These are phyloP conservation scores for Sapria himalayana DNA, from an alignment of 345 rosid species.

Conservation along the genomic window DNA sequence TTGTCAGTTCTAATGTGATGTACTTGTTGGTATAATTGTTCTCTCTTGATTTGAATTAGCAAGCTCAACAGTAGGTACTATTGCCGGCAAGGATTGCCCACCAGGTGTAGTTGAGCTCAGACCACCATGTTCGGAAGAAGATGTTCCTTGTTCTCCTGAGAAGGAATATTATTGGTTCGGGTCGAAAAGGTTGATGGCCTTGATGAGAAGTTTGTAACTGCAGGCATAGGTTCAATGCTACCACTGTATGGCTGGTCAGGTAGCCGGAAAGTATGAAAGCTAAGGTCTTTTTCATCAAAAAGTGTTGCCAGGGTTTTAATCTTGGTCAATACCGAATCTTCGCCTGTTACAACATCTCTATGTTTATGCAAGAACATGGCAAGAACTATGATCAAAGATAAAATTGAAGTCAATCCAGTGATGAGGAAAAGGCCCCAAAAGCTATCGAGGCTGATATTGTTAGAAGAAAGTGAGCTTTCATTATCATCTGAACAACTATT, in stretches of 20 bases:
- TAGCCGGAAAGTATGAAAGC: constrained; percentile 3
- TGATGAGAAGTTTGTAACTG: neutral
- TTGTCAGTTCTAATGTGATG: no score
- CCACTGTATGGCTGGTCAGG: neutral
- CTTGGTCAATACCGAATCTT: no score
- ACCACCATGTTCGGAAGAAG: neutral
- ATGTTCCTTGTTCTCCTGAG: neutral
- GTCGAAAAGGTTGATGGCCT: neutral
- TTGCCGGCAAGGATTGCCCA: neutral
- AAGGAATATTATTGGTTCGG: neutral
- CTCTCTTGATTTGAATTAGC: neutral
- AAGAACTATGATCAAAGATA: no score
- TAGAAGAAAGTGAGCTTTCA: no score
- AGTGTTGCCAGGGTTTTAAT: constrained; percentile 4
- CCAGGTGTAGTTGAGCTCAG: neutral
- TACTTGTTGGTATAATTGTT: no score
- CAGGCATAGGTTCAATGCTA: neutral
- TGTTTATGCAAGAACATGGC: no score
- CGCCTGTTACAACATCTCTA: no score
- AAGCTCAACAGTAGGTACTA: neutral
- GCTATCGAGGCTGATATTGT: no score
- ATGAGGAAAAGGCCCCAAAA: no score
- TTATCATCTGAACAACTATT: constrained; percentile 6
- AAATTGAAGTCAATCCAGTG: no score
- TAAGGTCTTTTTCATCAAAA: constrained; percentile 8